A percentile compares a stretch with the other conserved stretches of the same genome.
Conservation (phyloP, 805 yeast genomes). For the Priceomyces castillae region DNA sequence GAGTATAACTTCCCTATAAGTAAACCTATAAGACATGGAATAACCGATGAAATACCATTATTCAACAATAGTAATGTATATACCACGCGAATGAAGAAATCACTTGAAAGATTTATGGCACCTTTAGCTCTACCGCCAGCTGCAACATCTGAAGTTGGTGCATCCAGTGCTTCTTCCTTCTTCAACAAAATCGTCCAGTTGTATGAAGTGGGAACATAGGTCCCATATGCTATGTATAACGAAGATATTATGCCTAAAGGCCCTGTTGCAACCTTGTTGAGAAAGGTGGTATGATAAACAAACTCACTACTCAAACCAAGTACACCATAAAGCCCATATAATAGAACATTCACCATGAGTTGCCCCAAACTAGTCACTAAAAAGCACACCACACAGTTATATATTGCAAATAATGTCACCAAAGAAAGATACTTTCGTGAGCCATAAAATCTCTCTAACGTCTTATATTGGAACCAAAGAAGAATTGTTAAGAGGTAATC, state of each 20-base stretch:
- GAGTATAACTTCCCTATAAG: conserved; percentile 36
- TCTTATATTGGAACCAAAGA: conserved; percentile 51
- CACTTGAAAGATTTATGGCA: conserved; percentile 22
- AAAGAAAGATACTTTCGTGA: conserved; percentile 51
- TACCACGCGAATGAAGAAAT: conserved; percentile 38
- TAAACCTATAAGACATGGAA: conserved; percentile 38
- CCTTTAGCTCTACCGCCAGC: conserved; percentile 1
- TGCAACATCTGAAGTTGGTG: background rate
- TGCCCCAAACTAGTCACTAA: conserved; percentile 44
- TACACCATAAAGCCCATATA: conserved; percentile 9
- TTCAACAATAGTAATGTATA: conserved; percentile 35
- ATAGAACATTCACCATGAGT: conserved; percentile 10
- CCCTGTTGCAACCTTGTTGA: conserved; percentile 37
- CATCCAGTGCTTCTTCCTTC: conserved; percentile 13
- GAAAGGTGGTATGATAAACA: conserved; percentile 23
- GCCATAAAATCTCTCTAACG: conserved; percentile 57
- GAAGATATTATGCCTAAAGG: conserved; percentile 41
- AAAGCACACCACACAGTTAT: conserved; percentile 44
- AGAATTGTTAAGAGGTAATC: conserved; percentile 48
- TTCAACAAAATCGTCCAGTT: conserved; percentile 31
- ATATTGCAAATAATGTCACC: conserved; percentile 42
- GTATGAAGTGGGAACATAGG: conserved; percentile 33
- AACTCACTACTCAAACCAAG: conserved; percentile 5
- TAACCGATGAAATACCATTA: conserved; percentile 33
- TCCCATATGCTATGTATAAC: conserved; percentile 37